phyloP scores from a whole-genome alignment of 352 stramenopile genomes.

The Pythium rhizo-oryzae region DNA sequence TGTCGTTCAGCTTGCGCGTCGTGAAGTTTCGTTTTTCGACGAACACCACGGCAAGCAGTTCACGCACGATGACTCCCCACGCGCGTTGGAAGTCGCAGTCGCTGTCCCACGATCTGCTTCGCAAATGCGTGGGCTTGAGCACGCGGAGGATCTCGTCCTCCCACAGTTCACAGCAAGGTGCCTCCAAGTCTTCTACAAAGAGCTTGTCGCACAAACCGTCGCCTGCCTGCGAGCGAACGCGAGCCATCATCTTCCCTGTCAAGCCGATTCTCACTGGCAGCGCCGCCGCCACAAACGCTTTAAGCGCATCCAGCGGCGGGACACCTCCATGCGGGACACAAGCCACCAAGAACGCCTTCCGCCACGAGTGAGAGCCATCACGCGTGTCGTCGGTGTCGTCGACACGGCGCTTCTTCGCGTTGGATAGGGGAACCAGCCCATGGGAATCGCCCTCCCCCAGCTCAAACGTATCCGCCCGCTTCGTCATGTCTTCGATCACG shows the following conservation, averaged over 20 bases:
- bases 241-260: neutral
- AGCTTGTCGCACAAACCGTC: neutral
- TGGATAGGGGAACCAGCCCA: neutral
- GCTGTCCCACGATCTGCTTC: neutral
- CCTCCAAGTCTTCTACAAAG: neutral
- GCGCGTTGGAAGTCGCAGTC: neutral
- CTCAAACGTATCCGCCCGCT: too few species aligned
- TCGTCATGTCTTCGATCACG: too few species aligned
- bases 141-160: neutral
- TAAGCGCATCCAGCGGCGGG: neutral
- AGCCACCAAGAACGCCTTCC: neutral
- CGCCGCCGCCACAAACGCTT: too few species aligned
- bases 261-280: neutral
- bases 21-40: neutral
- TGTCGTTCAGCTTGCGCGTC: neutral
- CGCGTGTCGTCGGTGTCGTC: neutral
- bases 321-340: neutral
- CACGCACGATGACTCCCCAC: neutral
- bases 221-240: neutral
- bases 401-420: neutral
- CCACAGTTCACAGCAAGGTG: neutral
- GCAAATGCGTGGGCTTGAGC: neutral
- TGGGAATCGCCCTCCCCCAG: too few species aligned
- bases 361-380: neutral
- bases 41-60: neutral